Percentiles rank a stretch among this genome's conserved stretches.
These are phyloP conservation scores for Suillus luteus DNA, from an alignment of 768 basidiomycete species.

Conservation along the genomic window DNA sequence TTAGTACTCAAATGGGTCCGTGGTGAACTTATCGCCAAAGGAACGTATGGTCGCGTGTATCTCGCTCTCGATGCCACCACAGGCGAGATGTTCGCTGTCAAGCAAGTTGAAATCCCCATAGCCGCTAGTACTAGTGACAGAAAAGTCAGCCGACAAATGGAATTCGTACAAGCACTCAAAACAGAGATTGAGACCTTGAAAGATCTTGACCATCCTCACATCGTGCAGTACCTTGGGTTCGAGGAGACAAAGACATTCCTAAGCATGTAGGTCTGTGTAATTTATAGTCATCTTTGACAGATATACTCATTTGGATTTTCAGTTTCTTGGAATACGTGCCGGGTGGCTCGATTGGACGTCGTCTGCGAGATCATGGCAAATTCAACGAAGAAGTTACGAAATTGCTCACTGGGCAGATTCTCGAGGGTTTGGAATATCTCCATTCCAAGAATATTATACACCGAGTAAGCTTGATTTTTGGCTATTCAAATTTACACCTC, in stretches of 20 bases:
- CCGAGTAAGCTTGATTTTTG: slow-evolving; percentile 51
- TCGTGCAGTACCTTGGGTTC: slow-evolving; percentile 95
- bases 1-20: slow-evolving; percentile 97
- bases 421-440: slow-evolving; percentile 89
- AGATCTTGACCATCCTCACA: slow-evolving; percentile 94
- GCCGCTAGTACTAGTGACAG: slow-evolving; percentile 77
- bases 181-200: slow-evolving; percentile 95
- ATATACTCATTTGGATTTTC: slow-evolving; percentile 17
- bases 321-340: slow-evolving; percentile 99
- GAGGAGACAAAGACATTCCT: slow-evolving; percentile 86
- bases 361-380: slow-evolving; percentile 87
- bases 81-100: slow-evolving; percentile 98
- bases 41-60: slow-evolving; percentile 95
- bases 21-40: slow-evolving; percentile 95
- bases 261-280: slow-evolving; percentile 73
- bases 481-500: slow-evolving; percentile 2
- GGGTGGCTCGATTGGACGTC: slow-evolving; percentile 91
- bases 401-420: slow-evolving; percentile 90
- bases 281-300: not conserved
- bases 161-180: slow-evolving; percentile 88
- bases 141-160: slow-evolving; percentile 82
- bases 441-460: slow-evolving; percentile 92
- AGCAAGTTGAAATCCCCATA: slow-evolving; percentile 94
- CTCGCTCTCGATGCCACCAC: slow-evolving; percentile 94
- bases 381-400: slow-evolving; percentile 92